Conservation (phyloP, 768 basidiomycete species). For the Gloeostereum incarnatum region DNA sequence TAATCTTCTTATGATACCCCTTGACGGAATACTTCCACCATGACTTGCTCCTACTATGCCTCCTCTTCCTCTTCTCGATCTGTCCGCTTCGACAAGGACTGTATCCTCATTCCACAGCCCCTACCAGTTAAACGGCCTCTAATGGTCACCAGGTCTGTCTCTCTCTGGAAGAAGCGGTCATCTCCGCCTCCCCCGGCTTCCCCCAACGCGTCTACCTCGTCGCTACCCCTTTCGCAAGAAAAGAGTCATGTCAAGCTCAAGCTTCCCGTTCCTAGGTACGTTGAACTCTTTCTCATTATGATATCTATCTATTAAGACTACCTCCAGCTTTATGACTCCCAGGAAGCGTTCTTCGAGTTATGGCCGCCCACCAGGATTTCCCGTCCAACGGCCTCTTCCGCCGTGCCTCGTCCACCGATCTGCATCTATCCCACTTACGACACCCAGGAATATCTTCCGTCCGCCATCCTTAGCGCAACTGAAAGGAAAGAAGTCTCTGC, state of each 20-base stretch:
- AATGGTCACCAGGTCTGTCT: constrained; percentile 54
- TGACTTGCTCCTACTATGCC: too few relatives aligned
- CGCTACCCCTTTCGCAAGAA: too few relatives aligned
- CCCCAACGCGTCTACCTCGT: too few relatives aligned
- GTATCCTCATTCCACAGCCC: constrained; percentile 64
- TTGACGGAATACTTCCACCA: too few relatives aligned
- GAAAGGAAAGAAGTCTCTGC: too few relatives aligned
- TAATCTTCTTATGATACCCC: too few relatives aligned
- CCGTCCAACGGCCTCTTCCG: constrained; percentile 28
- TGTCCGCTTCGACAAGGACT: constrained; percentile 71
- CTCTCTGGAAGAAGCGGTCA: constrained; percentile 37
- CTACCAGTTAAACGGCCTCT: constrained; percentile 40
- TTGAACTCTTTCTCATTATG: constrained; percentile 5
- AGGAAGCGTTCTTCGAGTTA: constrained; percentile 29
- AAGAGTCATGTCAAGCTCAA: constrained; percentile 25
- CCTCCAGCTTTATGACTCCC: constrained; percentile 31
- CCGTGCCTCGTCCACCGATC: constrained; percentile 49
- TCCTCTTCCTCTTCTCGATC: too few relatives aligned
- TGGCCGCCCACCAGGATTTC: constrained; percentile 15
- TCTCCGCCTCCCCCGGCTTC: constrained; percentile 10
- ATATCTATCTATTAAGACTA: constrained; percentile 1
- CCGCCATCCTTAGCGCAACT: constrained; percentile 21
- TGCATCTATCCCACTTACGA: constrained; percentile 9
- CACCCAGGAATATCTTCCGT: constrained; percentile 20
- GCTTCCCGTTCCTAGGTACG: constrained; percentile 55